These are phyloP conservation scores for Houttuynia cordata DNA, from an alignment of 164 flowering plant genomes.

Conservation along the genomic window DNA sequence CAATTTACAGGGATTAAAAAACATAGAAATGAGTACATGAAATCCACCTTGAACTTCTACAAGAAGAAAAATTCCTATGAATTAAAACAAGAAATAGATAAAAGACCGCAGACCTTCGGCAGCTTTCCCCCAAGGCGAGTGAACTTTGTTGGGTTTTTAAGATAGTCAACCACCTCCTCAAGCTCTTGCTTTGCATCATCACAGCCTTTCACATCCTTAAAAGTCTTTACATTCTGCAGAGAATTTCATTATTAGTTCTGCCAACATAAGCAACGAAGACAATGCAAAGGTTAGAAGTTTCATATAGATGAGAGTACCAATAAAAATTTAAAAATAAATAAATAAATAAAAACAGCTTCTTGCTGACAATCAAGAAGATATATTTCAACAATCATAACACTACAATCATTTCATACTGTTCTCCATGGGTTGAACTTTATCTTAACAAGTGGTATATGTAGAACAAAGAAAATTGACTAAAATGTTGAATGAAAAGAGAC, in stretches of 20 bases:
- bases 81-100: too few relatives aligned
- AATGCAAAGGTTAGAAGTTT: neutral
- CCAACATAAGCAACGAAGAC: neutral
- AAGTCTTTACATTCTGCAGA: conserved; percentile 91
- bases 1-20: neutral
- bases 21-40: neutral
- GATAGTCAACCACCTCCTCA: conserved; percentile 96
- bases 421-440: too few relatives aligned
- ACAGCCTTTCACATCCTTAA: conserved; percentile 99
- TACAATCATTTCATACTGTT: too few relatives aligned
- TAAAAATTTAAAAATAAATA: too few relatives aligned
- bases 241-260: conserved; percentile 1
- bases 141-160: conserved; percentile 83
- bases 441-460: too few relatives aligned
- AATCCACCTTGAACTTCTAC: neutral
- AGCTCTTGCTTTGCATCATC: conserved; percentile 99
- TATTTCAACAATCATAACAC: too few relatives aligned
- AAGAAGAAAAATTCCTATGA: neutral
- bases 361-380: too few relatives aligned
- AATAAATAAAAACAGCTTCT: too few relatives aligned
- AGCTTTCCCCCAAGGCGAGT: conserved; percentile 96
- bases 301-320: too few relatives aligned
- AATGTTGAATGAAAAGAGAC: too few relatives aligned
- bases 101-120: conserved; percentile 62
- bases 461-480: too few relatives aligned